Percentiles rank a stretch among this genome's conserved stretches.
Conservation (phyloP, 2,329 filamentous ascomycete species). For the Penicillium sp. region DNA sequence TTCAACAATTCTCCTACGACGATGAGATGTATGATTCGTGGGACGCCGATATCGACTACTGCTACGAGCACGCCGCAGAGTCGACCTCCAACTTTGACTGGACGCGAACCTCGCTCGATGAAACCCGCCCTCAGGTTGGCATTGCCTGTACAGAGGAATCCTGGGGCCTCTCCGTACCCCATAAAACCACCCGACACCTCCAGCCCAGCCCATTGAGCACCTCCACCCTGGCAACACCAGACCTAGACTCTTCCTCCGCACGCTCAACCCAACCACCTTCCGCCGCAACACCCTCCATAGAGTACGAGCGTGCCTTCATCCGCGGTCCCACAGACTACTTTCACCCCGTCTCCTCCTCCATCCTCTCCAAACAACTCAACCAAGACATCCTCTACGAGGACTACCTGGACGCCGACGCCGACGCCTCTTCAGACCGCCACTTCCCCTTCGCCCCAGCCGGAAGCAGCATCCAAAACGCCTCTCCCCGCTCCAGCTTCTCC, state of each 20-base stretch:
- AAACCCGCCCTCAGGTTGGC: constrained; percentile 28
- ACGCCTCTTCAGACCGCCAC: constrained; percentile 49
- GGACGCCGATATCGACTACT: constrained; percentile 69
- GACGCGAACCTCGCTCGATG: constrained; percentile 49
- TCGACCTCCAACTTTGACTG: constrained; percentile 67
- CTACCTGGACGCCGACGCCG: constrained; percentile 40
- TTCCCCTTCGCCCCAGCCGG: constrained; percentile 54
- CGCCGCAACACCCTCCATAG: constrained; percentile 39
- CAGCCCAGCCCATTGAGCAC: constrained; percentile 34
- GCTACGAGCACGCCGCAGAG: constrained; percentile 66
- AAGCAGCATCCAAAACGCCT: constrained; percentile 38
- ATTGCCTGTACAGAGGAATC: constrained; percentile 24
- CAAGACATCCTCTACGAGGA: constrained; percentile 48
- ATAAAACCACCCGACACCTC: constrained; percentile 35
- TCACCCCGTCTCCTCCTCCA: constrained; percentile 40
- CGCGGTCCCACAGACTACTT: constrained; percentile 38
- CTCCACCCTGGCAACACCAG: constrained; percentile 38
- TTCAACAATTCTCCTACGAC: constrained; percentile 29
- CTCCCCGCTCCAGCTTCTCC: constrained; percentile 56
- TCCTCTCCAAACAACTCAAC: constrained; percentile 42
- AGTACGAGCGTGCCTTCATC: constrained; percentile 37
- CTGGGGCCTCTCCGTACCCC: constrained; percentile 21
- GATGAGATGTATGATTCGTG: constrained; percentile 54
- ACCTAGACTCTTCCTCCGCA: constrained; percentile 43
- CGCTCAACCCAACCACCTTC: constrained; percentile 37